phyloP scores from a whole-genome alignment of 2,329 filamentous ascomycete genomes.

The Colletotrichum godetiae region DNA sequence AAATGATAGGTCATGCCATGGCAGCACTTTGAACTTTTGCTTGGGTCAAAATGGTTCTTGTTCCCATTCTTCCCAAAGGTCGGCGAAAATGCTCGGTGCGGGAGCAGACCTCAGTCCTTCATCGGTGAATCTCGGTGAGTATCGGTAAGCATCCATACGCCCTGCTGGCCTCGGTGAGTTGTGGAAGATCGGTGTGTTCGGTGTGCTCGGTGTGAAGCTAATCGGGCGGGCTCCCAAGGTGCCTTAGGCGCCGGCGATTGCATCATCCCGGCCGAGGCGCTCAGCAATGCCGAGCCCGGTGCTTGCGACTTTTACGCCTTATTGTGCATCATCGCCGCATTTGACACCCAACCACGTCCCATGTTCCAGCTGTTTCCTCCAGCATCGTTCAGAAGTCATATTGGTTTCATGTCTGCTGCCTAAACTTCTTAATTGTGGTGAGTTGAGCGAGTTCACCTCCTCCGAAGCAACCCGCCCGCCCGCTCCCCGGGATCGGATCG shows the following conservation, averaged over 20 bases:
- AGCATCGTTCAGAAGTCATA: background rate
- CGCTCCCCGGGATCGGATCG: background rate
- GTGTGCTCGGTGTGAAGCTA: background rate
- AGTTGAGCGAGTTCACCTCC: background rate
- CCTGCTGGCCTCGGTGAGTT: background rate
- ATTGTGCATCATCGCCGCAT: slow-evolving; percentile 3
- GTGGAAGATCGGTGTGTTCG: no score
- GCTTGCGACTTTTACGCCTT: slow-evolving; percentile 22
- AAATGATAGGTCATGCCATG: background rate
- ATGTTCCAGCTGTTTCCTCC: background rate
- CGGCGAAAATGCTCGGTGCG: background rate
- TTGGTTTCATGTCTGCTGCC: background rate
- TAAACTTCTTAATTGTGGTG: background rate
- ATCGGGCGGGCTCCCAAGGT: slow-evolving; percentile 23
- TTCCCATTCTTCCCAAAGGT: background rate
- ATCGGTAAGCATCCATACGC: background rate
- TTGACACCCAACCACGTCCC: background rate
- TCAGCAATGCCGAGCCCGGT: slow-evolving; percentile 28
- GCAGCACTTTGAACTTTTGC: background rate
- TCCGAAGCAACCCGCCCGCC: background rate
- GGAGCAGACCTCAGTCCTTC: background rate
- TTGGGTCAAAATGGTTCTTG: background rate
- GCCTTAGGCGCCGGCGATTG: slow-evolving; percentile 33
- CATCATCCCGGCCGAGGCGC: slow-evolving; percentile 31
- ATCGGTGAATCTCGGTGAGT: background rate